Evolutionary conservation across 176 grass and related monocot genomes (phyloP), one percentile per base, ranked within the genome.

Genomic region (Phyllostachys edulis): DNA sequence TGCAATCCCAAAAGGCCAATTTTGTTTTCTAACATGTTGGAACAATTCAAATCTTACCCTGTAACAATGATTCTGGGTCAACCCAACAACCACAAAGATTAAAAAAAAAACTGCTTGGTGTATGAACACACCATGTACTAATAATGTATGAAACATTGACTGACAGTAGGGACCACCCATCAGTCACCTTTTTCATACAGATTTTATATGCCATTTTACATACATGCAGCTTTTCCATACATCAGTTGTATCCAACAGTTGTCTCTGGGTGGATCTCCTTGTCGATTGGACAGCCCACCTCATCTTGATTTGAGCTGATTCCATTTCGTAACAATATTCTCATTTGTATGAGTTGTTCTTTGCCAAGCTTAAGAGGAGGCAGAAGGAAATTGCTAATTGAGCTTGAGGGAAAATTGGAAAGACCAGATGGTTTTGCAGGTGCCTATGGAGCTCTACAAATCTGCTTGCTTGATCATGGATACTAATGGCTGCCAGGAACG

Each of bases 21-120:
- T 68, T 68, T 42, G 68, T 51, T 74, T 80, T 45, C 80, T 63
- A 75, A 57, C 40, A 80, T 75, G 49, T 69, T 64, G 1, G 14
- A 65, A 13, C 6, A 71, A 23, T 71, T 46, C 42, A 74, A 76
- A 87, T 75, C 5, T 52, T 54, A 20, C 69, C 55, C 14, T 50
- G 21, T 44, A 70, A 5, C 29, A 38, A 29, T 11, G 6, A 77
- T 65, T 70, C 42, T 11, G 9, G 46, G 39, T 54, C 20, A 77
- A 63, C 42, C 24, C 16, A 68, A 17, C 52, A 61, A 44, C 26
- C 69, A 67, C 23, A 17, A 59, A 21, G 9, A 24, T 17, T 4
- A 26, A 14, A 3, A 6, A 3, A 6, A 79, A 69, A 38, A 57
- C 70, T 37, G 3, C 27, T 59, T 68, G 32, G 79, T 49, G 34